Conservation (phyloP, 306 rosid genomes). For the Oxytropis ochrocephala region DNA sequence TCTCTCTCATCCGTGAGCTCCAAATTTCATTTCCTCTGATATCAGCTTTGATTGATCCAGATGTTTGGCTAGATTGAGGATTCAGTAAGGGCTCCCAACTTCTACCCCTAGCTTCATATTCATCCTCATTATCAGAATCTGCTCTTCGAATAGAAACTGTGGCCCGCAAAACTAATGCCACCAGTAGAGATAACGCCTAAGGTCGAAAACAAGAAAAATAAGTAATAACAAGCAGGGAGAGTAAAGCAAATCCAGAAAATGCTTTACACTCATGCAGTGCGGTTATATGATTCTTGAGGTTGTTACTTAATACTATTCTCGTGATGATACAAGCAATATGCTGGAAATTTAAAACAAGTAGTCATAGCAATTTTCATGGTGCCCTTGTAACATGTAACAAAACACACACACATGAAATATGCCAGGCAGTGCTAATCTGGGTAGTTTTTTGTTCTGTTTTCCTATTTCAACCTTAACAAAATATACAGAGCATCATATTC, state of each 20-base stretch:
- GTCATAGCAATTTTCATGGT: not conserved
- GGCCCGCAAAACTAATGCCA: conserved; percentile 69
- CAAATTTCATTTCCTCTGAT: conserved; percentile 58
- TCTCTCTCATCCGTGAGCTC: conserved; percentile 81
- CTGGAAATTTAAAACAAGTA: not conserved
- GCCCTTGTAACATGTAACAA: conserved; percentile 2
- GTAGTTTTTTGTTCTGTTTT: not conserved
- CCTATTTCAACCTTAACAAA: conserved; percentile 7
- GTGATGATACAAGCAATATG: not conserved
- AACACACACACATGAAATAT: not conserved
- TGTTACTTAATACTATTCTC: not conserved
- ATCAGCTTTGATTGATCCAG: conserved; percentile 48
- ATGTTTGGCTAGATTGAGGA: conserved; percentile 52
- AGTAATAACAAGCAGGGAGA: not conserved
- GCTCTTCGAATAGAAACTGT: conserved; percentile 43
- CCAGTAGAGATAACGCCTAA: conserved; percentile 69
- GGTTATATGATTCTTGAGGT: not conserved
- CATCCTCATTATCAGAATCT: conserved; percentile 55
- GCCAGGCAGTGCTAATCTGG: not conserved
- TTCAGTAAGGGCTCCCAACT: conserved; percentile 63
- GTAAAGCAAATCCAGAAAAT: not conserved
- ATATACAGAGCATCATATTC: not conserved
- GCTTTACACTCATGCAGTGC: not conserved
- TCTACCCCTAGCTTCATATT: conserved; percentile 39
- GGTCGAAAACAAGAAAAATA: conserved; percentile 25